These are phyloP conservation scores for Acanthamoeba castellanii DNA, from an alignment of 208 protist genomes.

Conservation along the genomic window DNA sequence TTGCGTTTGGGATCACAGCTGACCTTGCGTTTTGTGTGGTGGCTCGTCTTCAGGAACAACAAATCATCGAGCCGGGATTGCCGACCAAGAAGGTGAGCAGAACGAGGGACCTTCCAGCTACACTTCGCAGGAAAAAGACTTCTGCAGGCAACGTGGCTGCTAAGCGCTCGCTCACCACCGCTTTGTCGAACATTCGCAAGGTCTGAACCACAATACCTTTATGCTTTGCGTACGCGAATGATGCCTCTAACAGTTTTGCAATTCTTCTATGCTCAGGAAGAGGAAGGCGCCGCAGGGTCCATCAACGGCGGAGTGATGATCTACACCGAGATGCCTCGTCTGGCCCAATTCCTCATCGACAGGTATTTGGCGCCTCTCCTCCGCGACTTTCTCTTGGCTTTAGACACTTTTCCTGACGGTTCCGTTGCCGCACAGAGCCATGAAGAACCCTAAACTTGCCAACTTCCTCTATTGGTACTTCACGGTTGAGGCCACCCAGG, in stretches of 20 bases:
- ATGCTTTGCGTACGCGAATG: neutral
- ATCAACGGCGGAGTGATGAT: slow-evolving; percentile 1
- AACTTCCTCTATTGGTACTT: slow-evolving; percentile 63
- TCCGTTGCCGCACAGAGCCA: neutral
- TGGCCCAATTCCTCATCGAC: slow-evolving; percentile 44
- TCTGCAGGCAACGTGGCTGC: neutral
- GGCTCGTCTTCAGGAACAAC: neutral
- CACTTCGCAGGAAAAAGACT: neutral
- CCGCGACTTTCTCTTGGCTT: neutral
- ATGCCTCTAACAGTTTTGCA: neutral
- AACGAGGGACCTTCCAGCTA: neutral
- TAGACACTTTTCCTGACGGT: neutral
- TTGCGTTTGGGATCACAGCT: too few relatives aligned
- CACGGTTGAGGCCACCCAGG: slow-evolving; percentile 8
- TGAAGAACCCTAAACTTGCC: slow-evolving; percentile 5
- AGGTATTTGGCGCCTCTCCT: neutral
- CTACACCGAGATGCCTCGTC: neutral
- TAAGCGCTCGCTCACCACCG: neutral
- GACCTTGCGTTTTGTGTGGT: neutral
- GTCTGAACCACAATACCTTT: neutral
- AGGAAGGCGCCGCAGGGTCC: neutral
- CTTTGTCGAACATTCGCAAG: neutral
- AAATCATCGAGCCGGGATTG: neutral
- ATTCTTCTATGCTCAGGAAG: neutral
- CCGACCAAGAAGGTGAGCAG: neutral